phyloP scores from a whole-genome alignment of 169 alveolate species.

The Eimeria brunetti region DNA sequence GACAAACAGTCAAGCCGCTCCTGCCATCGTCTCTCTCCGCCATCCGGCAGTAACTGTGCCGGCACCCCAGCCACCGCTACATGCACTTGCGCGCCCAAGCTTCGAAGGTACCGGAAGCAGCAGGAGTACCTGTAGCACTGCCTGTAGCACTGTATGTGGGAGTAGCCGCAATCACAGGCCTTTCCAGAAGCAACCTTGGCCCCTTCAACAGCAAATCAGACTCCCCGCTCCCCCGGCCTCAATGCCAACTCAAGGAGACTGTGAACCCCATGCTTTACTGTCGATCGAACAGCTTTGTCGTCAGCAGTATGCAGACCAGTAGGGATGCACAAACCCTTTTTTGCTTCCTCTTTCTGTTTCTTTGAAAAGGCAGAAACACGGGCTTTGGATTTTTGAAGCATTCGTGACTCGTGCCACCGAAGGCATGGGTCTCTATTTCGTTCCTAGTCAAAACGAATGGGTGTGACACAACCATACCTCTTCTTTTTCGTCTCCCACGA shows the following conservation, averaged over 20 bases:
- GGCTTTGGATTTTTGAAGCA: not conserved
- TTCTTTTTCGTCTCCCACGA: no score
- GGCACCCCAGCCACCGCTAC: not conserved
- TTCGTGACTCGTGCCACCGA: not conserved
- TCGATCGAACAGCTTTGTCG: not conserved
- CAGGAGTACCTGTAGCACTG: not conserved
- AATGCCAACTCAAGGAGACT: not conserved
- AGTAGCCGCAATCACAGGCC: not conserved
- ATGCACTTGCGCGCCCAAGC: constrained; percentile 17
- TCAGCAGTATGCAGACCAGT: not conserved
- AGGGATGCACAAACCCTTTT: not conserved
- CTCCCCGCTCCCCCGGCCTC: not conserved
- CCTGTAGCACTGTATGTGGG: not conserved
- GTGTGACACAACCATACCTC: no score
- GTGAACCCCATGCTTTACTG: not conserved
- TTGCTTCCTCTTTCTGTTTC: not conserved
- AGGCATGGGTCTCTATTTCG: not conserved
- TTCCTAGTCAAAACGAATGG: no score
- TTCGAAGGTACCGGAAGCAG: not conserved
- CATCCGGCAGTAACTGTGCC: not conserved
- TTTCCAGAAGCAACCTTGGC: not conserved
- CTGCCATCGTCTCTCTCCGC: not conserved
- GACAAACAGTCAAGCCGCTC: not conserved
- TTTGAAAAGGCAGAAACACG: not conserved
- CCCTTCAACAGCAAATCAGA: not conserved